Evolutionary conservation across 345 rosid species (phyloP).

Genomic region (Garcia nutans): DNA sequence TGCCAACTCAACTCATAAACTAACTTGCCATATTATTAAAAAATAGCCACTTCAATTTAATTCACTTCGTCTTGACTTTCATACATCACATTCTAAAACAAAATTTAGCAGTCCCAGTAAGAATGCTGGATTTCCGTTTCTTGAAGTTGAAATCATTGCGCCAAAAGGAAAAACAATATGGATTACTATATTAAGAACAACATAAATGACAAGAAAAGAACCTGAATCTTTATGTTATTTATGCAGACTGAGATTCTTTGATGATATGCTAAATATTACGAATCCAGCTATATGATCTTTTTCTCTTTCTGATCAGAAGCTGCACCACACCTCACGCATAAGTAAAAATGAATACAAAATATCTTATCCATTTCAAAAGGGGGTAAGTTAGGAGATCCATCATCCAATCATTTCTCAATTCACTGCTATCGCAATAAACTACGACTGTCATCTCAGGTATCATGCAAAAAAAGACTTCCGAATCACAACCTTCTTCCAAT

Average conservation of each 20-base stretch:
- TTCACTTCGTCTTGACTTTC: no score
- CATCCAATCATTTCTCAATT: slow-evolving; percentile 14
- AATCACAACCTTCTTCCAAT: slow-evolving; percentile 70
- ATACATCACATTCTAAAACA: not conserved
- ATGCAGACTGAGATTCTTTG: slow-evolving; percentile 22
- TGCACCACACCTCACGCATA: slow-evolving; percentile 10
- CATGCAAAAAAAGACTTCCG: not conserved
- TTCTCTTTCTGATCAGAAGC: slow-evolving; percentile 15
- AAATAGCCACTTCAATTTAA: no score
- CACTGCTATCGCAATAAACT: slow-evolving; percentile 1
- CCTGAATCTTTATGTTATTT: slow-evolving; percentile 3
- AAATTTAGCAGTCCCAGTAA: no score
- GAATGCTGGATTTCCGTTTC: no score
- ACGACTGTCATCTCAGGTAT: slow-evolving; percentile 6
- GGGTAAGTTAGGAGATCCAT: slow-evolving; percentile 13
- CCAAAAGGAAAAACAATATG: not conserved
- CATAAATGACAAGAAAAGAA: not conserved
- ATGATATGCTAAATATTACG: slow-evolving; percentile 11
- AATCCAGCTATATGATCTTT: slow-evolving; percentile 18
- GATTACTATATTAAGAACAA: not conserved
- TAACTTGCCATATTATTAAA: no score
- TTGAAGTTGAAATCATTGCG: no score
- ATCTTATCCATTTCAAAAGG: slow-evolving; percentile 2
- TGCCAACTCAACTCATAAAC: no score
- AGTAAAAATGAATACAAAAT: slow-evolving; percentile 9